These are phyloP conservation scores for Lepidium didymum DNA, from an alignment of 345 rosid species.

Conservation along the genomic window DNA sequence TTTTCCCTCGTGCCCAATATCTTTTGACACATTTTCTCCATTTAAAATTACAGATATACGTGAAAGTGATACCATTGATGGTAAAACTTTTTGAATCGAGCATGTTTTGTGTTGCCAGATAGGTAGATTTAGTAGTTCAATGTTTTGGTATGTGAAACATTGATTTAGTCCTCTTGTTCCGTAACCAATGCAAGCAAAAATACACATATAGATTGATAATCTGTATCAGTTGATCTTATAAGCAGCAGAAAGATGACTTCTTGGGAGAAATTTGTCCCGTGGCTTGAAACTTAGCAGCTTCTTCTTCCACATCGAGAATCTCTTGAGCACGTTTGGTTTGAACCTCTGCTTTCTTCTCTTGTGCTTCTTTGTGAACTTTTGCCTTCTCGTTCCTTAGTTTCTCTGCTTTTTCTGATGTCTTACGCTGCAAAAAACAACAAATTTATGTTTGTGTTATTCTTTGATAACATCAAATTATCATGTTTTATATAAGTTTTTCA, in stretches of 20 bases:
- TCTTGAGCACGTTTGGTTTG: slow-evolving; percentile 70
- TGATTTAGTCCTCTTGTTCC: too few species aligned
- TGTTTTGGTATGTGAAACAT: too few species aligned
- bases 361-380: slow-evolving; percentile 56
- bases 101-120: too few species aligned
- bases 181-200: not conserved
- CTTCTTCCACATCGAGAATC: slow-evolving; percentile 70
- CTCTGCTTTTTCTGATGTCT: slow-evolving; percentile 60
- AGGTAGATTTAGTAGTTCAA: too few species aligned
- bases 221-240: slow-evolving; percentile 30
- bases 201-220: not conserved
- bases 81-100: too few species aligned
- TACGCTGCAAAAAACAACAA: slow-evolving; percentile 41
- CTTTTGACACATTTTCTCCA: too few species aligned
- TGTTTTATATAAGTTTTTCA: not conserved
- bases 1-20: not conserved
- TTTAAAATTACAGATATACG: too few species aligned
- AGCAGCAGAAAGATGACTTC: slow-evolving; percentile 52
- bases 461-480: not conserved
- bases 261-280: slow-evolving; percentile 51
- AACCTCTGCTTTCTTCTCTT: slow-evolving; percentile 62
- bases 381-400: slow-evolving; percentile 55
- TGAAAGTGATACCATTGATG: too few species aligned
- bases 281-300: slow-evolving; percentile 68
- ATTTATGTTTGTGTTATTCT: too few species aligned